Percentiles rank a stretch among this genome's conserved stretches.
Conservation (phyloP, 176 grass and related monocot genomes). For the Raddia distichophylla region DNA sequence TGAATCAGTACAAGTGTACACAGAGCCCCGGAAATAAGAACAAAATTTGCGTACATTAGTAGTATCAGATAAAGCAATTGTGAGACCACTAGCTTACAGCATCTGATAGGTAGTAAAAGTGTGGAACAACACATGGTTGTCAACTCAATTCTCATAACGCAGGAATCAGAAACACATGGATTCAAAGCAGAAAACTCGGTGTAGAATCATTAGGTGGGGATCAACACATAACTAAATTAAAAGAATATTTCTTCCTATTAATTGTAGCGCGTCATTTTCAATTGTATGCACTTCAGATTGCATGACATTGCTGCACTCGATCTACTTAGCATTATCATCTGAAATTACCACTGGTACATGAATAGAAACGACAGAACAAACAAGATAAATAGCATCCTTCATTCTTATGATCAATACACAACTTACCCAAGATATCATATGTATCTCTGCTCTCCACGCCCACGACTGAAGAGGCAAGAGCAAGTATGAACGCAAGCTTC, state of each 20-base stretch:
- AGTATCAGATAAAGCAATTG: too few relatives aligned
- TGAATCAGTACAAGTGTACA: not conserved
- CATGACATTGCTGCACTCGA: not conserved
- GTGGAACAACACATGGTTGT: not conserved
- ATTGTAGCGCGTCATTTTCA: not conserved
- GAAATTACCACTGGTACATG: not conserved
- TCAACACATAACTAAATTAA: not conserved
- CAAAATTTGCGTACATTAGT: not conserved
- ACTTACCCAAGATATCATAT: conserved; percentile 42
- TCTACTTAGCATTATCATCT: conserved; percentile 14
- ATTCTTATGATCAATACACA: not conserved
- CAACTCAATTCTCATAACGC: not conserved
- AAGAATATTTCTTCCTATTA: not conserved
- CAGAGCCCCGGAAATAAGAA: not conserved
- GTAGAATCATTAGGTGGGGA: not conserved
- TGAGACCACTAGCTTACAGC: not conserved
- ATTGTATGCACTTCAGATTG: not conserved
- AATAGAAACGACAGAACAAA: not conserved
- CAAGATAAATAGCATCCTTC: not conserved
- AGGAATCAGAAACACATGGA: not conserved
- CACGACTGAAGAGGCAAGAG: conserved; percentile 14
- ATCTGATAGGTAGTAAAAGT: not conserved
- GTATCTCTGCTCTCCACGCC: conserved; percentile 29
- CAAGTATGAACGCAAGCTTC: conserved; percentile 26
- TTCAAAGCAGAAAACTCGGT: not conserved